Evolutionary conservation across 495 filamentous ascomycete species (phyloP), one percentile per base, ranked within the genome.

Genomic region (Xylona heveae): DNA sequence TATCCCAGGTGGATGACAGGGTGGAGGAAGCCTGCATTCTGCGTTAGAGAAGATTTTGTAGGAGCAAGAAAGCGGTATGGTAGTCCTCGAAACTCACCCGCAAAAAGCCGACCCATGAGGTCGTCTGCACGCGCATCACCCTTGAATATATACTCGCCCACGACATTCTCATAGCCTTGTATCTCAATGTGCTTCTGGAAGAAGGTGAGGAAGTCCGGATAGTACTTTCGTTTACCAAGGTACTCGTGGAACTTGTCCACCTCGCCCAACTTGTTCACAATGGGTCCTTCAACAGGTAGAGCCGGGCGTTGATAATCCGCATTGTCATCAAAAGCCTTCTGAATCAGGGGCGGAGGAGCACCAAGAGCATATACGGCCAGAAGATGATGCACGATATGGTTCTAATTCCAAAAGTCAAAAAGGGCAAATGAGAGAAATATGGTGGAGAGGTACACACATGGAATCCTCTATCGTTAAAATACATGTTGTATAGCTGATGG

Each of bases 1-100:
- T 78, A 88, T 24, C 80, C 78, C 7, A 91, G 61, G 40, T 91
- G 80, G 40, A 92, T 91, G 5, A 85, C 38, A 6, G 79, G 78
- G 44, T 93, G 82, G 2, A 88, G 42, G 38, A 84, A 66, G 1
- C 75, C 78, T 59, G 37, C 22, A 36, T 43, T 44, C 3, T 21
- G 47, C 24, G 7, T 33, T 10, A 9, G 7, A 43, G 5, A 48
- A 33, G 0, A 12, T 28, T 18, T 7, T 19, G 0, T 28, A 22
- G 23, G 7, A 14, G 15, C n/a, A 19, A 9, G 2, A n/a, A 17
- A n/a, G 18, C 15, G 24, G 7, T 16, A 16, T 26, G 3, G 36
- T 9, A 12, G 4, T 3, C 0, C 3, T 10, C 19, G 17, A 2
- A 18, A 43, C 53, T 33, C 36, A 68, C 69, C 64, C 30, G 48